Conservation (phyloP, 495 filamentous ascomycete genomes). For the Neurospora hispaniola region DNA sequence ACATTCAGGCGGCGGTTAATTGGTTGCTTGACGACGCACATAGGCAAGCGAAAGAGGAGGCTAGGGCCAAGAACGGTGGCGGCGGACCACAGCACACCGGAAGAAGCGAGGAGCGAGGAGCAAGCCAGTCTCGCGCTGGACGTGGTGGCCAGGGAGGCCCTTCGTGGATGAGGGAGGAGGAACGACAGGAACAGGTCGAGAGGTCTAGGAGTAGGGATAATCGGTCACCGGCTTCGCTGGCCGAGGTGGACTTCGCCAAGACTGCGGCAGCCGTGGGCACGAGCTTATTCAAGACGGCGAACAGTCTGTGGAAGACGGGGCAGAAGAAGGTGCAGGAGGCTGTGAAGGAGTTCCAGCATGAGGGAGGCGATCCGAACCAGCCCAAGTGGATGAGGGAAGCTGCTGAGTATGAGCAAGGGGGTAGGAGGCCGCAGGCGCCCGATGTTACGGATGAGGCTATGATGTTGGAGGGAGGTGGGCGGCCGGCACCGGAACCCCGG, state of each 20-base stretch:
- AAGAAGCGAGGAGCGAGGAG: conserved; percentile 15
- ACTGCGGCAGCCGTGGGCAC: conserved; percentile 72
- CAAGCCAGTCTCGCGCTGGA: conserved; percentile 22
- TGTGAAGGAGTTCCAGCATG: conserved; percentile 76
- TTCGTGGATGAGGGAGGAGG: conserved; percentile 29
- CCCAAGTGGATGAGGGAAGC: conserved; percentile 88
- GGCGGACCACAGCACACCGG: conserved; percentile 12
- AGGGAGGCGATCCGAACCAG: conserved; percentile 60
- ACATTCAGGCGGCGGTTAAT: conserved; percentile 81
- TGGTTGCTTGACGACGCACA: conserved; percentile 90
- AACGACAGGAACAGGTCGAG: conserved; percentile 14
- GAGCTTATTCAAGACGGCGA: conserved; percentile 85
- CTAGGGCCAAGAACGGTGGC: conserved; percentile 15
- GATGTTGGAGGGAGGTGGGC: conserved; percentile 64
- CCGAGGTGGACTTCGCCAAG: conserved; percentile 69
- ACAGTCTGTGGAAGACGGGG: conserved; percentile 84
- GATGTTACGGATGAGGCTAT: conserved; percentile 78
- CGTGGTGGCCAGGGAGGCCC: conserved; percentile 13
- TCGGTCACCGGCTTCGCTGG: conserved; percentile 42
- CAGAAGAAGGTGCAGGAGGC: conserved; percentile 93
- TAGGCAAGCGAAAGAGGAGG: conserved; percentile 49
- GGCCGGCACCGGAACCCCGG: conserved; percentile 27
- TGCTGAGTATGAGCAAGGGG: conserved; percentile 30
- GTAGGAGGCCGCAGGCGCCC: conserved; percentile 9
- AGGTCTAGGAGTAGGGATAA: conserved; percentile 41